Conservation (phyloP, 1,284 basidiomycete genomes). For the Tremellales sp. region DNA sequence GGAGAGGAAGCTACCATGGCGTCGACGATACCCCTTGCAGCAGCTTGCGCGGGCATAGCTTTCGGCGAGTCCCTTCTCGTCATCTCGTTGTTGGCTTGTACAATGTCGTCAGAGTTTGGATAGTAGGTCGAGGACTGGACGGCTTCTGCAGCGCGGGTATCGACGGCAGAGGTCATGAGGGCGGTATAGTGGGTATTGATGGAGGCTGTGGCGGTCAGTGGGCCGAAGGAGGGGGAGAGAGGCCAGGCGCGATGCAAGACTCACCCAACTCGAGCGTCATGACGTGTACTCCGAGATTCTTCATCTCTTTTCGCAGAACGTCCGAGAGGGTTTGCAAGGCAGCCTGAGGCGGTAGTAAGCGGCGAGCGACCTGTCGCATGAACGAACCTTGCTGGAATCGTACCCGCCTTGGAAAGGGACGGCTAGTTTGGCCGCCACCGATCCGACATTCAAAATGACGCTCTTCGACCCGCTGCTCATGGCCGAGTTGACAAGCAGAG, state of each 20-base stretch:
- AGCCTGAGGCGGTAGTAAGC: constrained; percentile 5
- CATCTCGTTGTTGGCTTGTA: neutral
- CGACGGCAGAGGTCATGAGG: neutral
- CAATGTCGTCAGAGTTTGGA: neutral
- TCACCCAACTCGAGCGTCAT: constrained; percentile 15
- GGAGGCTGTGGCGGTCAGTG: constrained; percentile 3
- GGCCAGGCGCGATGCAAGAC: constrained; percentile 4
- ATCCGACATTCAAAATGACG: constrained; percentile 24
- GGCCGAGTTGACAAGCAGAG: constrained; percentile 8
- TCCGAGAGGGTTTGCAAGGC: constrained; percentile 12
- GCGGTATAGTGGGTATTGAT: constrained; percentile 4
- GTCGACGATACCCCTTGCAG: constrained; percentile 4
- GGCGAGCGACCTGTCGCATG: neutral
- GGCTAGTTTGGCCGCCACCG: constrained; percentile 5
- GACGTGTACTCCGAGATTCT: constrained; percentile 13
- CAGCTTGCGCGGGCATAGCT: neutral
- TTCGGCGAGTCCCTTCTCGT: neutral
- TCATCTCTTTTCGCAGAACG: constrained; percentile 15
- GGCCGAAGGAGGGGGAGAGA: constrained; percentile 5
- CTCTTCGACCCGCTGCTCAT: neutral
- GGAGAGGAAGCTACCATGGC: neutral
- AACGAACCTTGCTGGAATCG: constrained; percentile 15
- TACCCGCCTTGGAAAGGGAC: constrained; percentile 17
- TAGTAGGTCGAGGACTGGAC: neutral
- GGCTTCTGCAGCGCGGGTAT: constrained; percentile 3